Evolutionary conservation across 768 basidiomycete species (phyloP).

Genomic region (Mycena pura): DNA sequence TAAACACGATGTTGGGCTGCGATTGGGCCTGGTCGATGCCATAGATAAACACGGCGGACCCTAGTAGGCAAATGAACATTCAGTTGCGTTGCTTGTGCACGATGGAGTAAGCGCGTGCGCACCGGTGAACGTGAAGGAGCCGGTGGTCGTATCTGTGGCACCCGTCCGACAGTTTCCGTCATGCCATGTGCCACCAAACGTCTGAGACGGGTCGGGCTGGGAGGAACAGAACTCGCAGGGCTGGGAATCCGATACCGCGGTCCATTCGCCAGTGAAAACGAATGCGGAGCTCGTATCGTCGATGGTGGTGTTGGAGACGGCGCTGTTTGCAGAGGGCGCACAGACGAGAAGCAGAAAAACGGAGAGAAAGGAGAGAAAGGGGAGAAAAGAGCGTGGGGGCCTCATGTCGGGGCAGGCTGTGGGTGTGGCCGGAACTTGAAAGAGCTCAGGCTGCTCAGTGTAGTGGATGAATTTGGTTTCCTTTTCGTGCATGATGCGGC

Average conservation of each 20-base stretch:
- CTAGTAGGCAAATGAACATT: background rate
- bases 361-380: background rate
- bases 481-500: no score
- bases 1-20: constrained; percentile 24
- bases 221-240: constrained; percentile 18
- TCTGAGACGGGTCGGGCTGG: constrained; percentile 19
- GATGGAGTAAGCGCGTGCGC: background rate
- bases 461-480: no score
- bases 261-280: constrained; percentile 18
- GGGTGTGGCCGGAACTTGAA: background rate
- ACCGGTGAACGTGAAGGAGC: constrained; percentile 26
- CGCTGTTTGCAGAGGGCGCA: constrained; percentile 6
- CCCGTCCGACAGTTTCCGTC: constrained; percentile 21
- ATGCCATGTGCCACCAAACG: constrained; percentile 7
- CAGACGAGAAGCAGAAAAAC: constrained; percentile 6
- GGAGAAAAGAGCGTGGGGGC: constrained; percentile 20
- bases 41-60: constrained; percentile 23
- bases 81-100: no score
- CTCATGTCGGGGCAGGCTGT: constrained; percentile 13
- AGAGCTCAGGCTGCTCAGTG: no score
- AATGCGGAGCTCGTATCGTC: constrained; percentile 22
- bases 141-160: constrained; percentile 11
- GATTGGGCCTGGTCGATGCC: constrained; percentile 22
- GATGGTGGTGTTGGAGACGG: constrained; percentile 19
- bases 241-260: constrained; percentile 8